Conservation (phyloP, 345 rosid genomes). For the Eucalyptus urophylla region DNA sequence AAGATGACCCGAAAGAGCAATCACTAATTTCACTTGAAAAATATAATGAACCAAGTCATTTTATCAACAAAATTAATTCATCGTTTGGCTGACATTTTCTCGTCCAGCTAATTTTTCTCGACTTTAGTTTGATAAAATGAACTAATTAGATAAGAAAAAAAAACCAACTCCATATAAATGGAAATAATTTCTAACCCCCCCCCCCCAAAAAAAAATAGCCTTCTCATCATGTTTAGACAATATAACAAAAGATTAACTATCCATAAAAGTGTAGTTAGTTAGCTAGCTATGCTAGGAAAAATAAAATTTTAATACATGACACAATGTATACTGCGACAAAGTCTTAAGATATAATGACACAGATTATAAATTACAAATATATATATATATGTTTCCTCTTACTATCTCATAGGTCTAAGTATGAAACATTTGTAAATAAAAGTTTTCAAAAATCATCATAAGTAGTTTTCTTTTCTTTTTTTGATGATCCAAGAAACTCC, state of each 20-base stretch:
- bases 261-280: background rate
- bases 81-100: background rate
- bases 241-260: background rate
- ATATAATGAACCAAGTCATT: background rate
- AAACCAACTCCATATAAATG: background rate
- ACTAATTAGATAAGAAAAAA: background rate
- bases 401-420: background rate
- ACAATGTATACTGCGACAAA: accelerated
- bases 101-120: background rate
- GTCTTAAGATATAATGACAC: background rate
- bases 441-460: background rate
- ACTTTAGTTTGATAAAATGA: background rate
- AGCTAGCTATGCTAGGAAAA: background rate
- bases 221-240: background rate
- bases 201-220: background rate
- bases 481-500: accelerated
- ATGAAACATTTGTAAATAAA: background rate
- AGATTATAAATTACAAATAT: background rate
- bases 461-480: background rate
- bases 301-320: background rate
- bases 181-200: background rate
- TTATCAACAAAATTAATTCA: background rate
- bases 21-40: background rate
- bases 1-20: background rate
- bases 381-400: background rate